phyloP scores from a whole-genome alignment of 805 yeast species.

The Starmerella vitae region DNA sequence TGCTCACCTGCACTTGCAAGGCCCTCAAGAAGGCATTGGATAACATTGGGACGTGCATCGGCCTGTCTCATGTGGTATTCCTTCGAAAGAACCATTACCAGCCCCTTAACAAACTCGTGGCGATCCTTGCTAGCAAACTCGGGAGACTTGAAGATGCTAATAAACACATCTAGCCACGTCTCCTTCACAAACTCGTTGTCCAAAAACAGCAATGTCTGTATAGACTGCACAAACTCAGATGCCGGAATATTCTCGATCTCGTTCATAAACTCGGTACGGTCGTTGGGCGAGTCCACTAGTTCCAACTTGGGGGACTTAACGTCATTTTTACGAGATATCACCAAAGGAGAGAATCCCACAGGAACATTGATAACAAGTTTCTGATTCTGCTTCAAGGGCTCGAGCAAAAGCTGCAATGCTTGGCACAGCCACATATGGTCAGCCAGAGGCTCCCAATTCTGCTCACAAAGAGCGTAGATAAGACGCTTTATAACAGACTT shows the following conservation, averaged over 20 bases:
- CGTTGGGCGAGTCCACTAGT: conserved; percentile 28
- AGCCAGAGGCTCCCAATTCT: conserved; percentile 90
- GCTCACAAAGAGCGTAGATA: conserved; percentile 81
- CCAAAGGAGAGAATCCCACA: conserved; percentile 25
- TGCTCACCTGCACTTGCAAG: conserved; percentile 50
- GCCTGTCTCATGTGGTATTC: conserved; percentile 90
- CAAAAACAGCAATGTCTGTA: conserved; percentile 69
- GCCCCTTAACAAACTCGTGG: conserved; percentile 67
- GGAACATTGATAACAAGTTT: conserved; percentile 31
- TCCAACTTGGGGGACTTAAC: conserved; percentile 26
- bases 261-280: conserved; percentile 24
- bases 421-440: conserved; percentile 93
- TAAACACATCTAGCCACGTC: conserved; percentile 77
- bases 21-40: conserved; percentile 73
- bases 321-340: conserved; percentile 12
- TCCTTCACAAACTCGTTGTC: conserved; percentile 65
- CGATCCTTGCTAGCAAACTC: conserved; percentile 68
- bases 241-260: conserved; percentile 36
- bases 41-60: conserved; percentile 72
- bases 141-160: conserved; percentile 45
- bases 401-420: conserved; percentile 74
- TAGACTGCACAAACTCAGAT: conserved; percentile 50
- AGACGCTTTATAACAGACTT: conserved; percentile 63
- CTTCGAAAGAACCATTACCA: conserved; percentile 67
- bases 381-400: conserved; percentile 45